Evolutionary conservation across 2,329 filamentous ascomycete species (phyloP).

Genomic region (Microascus cirrosus): DNA sequence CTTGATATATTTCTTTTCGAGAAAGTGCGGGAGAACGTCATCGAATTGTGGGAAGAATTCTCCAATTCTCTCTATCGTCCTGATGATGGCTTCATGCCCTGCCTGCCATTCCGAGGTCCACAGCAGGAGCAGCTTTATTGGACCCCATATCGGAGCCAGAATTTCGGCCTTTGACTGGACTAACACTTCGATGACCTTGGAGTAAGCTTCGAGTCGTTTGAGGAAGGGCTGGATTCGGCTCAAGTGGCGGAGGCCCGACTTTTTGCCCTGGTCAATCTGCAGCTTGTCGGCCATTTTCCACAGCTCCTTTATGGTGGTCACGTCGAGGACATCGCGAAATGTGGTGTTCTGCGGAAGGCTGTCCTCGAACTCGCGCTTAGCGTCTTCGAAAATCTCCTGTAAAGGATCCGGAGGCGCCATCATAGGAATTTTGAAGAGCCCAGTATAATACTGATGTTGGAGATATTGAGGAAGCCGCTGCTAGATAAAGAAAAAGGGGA

Average conservation of each 20-base stretch:
- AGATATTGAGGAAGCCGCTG: background rate
- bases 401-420: background rate
- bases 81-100: background rate
- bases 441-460: background rate
- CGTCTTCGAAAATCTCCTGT: background rate
- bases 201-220: background rate
- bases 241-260: background rate
- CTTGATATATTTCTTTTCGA: background rate
- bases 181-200: background rate
- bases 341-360: background rate
- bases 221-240: background rate
- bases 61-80: background rate
- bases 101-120: background rate
- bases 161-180: background rate
- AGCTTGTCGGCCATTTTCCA: background rate
- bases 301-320: background rate
- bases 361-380: background rate
- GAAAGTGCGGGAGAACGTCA: background rate
- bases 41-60: background rate
- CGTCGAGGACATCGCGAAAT: background rate
- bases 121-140: conserved; percentile 1
- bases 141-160: background rate
- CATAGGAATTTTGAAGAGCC: background rate
- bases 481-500: background rate
- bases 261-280: background rate